Evolutionary conservation across 495 filamentous ascomycete genomes (phyloP).

Genomic region (Pyrenopolyporus hunteri): DNA sequence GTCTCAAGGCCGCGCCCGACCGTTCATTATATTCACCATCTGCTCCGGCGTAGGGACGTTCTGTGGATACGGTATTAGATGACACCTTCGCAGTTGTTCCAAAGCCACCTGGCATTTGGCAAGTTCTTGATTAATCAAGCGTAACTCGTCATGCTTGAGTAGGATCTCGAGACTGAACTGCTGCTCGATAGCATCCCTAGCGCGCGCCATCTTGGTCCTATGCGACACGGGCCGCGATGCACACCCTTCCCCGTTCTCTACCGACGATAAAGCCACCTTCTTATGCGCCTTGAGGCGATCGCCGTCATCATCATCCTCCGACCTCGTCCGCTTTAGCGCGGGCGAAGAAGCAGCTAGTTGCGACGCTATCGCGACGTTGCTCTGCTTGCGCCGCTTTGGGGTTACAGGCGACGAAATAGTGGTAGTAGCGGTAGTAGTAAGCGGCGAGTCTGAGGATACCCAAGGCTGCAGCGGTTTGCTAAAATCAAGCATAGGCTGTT

Average conservation of each 20-base stretch:
- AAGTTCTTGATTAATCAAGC: conserved; percentile 93
- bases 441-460: conserved; percentile 40
- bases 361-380: conserved; percentile 42
- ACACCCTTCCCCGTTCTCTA: conserved; percentile 22
- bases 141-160: conserved; percentile 91
- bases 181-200: conserved; percentile 77
- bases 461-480: conserved; percentile 41
- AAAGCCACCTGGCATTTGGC: conserved; percentile 95
- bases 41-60: conserved; percentile 64
- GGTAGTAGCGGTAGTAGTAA: conserved; percentile 11
- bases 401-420: conserved; percentile 25
- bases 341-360: conserved; percentile 35
- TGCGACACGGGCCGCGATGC: conserved; percentile 16
- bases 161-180: conserved; percentile 92
- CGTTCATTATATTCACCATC: conserved; percentile 69
- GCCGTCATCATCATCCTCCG: conserved; percentile 33
- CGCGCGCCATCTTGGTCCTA: conserved; percentile 43
- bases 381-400: conserved; percentile 41
- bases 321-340: conserved; percentile 47
- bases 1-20: conserved; percentile 66
- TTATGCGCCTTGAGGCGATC: conserved; percentile 48
- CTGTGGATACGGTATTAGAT: conserved; percentile 85
- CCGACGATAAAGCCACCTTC: conserved; percentile 38
- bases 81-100: conserved; percentile 91
- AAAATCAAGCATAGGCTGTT: conserved; percentile 44